Base-by-base conservation (phyloP, 257 asterid genomes). In the Paraleonurus japonicus region DNA sequence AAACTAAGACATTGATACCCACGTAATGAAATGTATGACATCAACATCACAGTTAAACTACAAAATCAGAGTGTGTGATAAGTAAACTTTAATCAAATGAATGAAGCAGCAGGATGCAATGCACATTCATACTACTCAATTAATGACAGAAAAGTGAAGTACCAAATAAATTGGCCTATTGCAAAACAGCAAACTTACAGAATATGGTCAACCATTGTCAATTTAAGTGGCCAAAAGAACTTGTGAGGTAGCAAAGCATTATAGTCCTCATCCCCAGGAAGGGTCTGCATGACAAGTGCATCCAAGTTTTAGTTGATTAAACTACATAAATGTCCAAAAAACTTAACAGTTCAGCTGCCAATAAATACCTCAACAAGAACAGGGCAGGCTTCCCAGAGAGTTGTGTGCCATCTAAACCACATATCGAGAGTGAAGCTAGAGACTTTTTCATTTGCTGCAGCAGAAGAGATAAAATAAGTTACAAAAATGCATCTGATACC, bases 391-490 rank as follows among this genome's bases (percentile, higher is more conserved):
- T 74, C 84, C 99, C 99, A 95, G 73, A 92, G 82, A 73, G 84
- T 75, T 80, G 79, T 73, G 75, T 92, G 99, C 99, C 99, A 95
- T 69, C 84, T 81, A 76, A 80, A 82, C 99, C 99, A 95, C 95
- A 95, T 82, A 74, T 90, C 98, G 71, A 85, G 78, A 67, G 79
- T 78, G 76, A 77, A 87, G 81, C 87, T 80, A 61, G 95, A 79
- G 66, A 95, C 41, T 74, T 83, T 85, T 74, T 79, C 81, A 70
- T 62, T 81, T 17, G 45, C 95, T 76, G 86, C 76, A 75, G 79
- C 69, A 70, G 33, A 73, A 77, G 57, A 65, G 41, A 63, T 63
- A 61, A 67, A 13, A 64, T 60, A 72, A 70, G 23, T 70, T 19
- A 64, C n/a, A 61, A 62, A 72, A 64, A 66, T 48, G 66, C 8